Evolutionary conservation across 1,139 yeast species (phyloP).

Genomic region (Diutina rugosa): DNA sequence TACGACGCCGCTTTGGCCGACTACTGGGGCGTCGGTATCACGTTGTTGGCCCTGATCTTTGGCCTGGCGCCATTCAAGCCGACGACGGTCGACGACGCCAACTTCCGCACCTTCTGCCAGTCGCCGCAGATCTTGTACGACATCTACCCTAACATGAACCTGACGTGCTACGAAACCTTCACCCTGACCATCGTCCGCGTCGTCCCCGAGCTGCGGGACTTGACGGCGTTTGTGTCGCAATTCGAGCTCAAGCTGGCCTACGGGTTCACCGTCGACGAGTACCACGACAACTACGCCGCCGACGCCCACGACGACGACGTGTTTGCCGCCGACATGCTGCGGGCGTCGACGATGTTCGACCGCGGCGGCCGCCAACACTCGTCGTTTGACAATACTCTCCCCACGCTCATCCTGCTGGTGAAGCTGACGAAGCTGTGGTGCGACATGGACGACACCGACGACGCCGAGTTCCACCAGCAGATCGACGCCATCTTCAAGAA

Average conservation of each 20-base stretch:
- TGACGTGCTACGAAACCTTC: constrained; percentile 21
- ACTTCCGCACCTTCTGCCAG: constrained; percentile 24
- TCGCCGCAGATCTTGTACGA: constrained; percentile 25
- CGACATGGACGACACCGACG: constrained; percentile 18
- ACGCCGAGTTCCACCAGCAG: constrained; percentile 5
- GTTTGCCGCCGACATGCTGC: not conserved
- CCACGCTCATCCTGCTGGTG: constrained; percentile 5
- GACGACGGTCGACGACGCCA: constrained; percentile 10
- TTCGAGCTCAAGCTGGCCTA: constrained; percentile 17
- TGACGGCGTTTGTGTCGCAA: constrained; percentile 16
- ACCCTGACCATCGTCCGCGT: constrained; percentile 21
- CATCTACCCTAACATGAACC: constrained; percentile 28
- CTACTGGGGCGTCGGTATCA: constrained; percentile 30
- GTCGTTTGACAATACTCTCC: not conserved
- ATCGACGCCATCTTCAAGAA: constrained; percentile 1
- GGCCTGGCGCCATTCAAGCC: constrained; percentile 33
- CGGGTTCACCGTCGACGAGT: constrained; percentile 14
- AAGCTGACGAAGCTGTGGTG: constrained; percentile 17
- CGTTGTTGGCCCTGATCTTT: constrained; percentile 34
- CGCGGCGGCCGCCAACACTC: not conserved
- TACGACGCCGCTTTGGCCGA: constrained; percentile 25
- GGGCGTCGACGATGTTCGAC: not conserved
- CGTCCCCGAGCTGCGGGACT: constrained; percentile 18
- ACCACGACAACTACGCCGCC: not conserved
- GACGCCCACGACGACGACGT: constrained; percentile 2